Base-by-base conservation (phyloP, 1,139 yeast genomes). In the Yamadazyma diddensiae region DNA sequence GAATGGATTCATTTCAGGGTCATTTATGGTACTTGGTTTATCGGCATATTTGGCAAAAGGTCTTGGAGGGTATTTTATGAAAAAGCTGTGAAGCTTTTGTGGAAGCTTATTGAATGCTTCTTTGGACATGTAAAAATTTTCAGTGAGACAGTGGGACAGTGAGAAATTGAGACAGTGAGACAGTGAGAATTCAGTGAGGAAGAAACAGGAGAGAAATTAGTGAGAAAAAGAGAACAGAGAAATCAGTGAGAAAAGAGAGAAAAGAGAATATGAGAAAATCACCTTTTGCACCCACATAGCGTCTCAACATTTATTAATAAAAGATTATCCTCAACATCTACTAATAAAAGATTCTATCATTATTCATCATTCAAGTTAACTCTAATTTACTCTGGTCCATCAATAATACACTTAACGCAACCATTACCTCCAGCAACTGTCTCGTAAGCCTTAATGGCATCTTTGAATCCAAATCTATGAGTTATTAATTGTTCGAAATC, bases 1-100 rank as follows among this genome's bases (percentile, higher is more conserved):
- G 56, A 92, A 92, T 33, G 98, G 98, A 57, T 92, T 92, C 49
- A 86, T 83, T 37, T 74, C 71, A 15, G 77, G 73, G 30, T 87
- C 90, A 31, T 65, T 65, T 15, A 84, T 77, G 20, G 76, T 64
- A 5, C 85, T 75, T 33, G 95, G 84, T 42, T 70, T 73, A 3
- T 65, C 59, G 6, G 85, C 65, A 57, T 88, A 90, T 45, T 71
- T 55, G 19, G 71, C 72, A 55, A 77, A 77, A n/a, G 94, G 92
- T 25, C 82, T 65, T 11, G 97, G 97, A 26, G 97, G 97, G 52
- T 79, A 85, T 55, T 77, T 81, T 36, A 77, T 66, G 64, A 90
- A 88, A 59, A 90, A 90, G 48, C 68, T 75, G 55, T 80, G 84
- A 31, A 90, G 71, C 51, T 74, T 76, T 38, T 62, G 65, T 11